These are phyloP conservation scores for Picea engelmannii DNA, from an alignment of 83 land plant species.

Conservation along the genomic window DNA sequence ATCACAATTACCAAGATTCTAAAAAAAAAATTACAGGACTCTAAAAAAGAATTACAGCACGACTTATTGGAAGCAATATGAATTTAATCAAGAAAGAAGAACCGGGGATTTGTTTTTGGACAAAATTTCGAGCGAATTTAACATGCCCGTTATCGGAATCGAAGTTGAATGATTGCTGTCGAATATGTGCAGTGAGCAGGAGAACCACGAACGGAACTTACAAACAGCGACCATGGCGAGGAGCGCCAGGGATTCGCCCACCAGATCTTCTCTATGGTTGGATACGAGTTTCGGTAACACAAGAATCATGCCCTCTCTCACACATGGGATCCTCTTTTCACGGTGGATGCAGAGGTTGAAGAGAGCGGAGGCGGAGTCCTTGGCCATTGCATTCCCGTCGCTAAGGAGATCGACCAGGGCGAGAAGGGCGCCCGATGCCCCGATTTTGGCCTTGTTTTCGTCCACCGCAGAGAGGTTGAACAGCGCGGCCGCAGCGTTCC, in stretches of 20 bases:
- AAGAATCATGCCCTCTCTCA: slow-evolving; percentile 56
- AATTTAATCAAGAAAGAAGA: too few relatives aligned
- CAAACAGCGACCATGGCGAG: slow-evolving; percentile 51
- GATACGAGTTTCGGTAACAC: slow-evolving; percentile 37
- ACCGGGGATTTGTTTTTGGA: too few relatives aligned
- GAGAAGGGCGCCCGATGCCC: slow-evolving; percentile 55
- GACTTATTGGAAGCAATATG: too few relatives aligned
- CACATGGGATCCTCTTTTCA: slow-evolving; percentile 66
- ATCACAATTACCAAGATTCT: too few relatives aligned
- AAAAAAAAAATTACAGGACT: too few relatives aligned
- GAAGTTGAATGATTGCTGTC: too few relatives aligned
- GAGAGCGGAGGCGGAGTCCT: slow-evolving; percentile 78
- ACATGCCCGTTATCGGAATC: too few relatives aligned
- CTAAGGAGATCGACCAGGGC: slow-evolving; percentile 58
- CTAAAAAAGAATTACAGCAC: too few relatives aligned
- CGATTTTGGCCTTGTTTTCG: slow-evolving; percentile 70
- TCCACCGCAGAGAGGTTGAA: slow-evolving; percentile 29
- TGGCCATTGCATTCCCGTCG: slow-evolving; percentile 46
- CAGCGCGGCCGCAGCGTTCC: slow-evolving; percentile 59
- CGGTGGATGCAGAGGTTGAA: slow-evolving; percentile 54
- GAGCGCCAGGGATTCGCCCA: slow-evolving; percentile 63
- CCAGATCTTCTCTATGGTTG: slow-evolving; percentile 28
- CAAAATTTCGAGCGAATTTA: too few relatives aligned
- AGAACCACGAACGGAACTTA: too few relatives aligned
- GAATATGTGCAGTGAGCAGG: too few relatives aligned